Conservation (phyloP, 208 protist genomes). For the Porcisia deanei region DNA sequence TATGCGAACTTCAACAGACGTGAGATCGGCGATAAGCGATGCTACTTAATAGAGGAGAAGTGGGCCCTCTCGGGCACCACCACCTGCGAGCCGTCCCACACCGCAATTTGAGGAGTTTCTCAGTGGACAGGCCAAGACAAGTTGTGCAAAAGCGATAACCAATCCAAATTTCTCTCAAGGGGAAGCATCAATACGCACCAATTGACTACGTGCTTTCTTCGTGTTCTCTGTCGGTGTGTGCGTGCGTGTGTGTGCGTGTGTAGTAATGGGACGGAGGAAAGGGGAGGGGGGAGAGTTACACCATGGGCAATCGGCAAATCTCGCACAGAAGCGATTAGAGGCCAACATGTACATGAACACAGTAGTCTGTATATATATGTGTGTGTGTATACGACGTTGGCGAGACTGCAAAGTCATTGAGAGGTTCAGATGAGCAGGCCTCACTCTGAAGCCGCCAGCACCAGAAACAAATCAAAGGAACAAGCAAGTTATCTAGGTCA, state of each 20-base stretch:
- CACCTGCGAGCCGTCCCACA: background rate
- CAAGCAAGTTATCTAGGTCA: no score
- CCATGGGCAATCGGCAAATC: background rate
- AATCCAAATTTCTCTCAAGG: background rate
- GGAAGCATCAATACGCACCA: no score
- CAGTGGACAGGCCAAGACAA: background rate
- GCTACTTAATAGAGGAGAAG: background rate
- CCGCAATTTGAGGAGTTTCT: background rate
- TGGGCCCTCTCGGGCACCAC: background rate
- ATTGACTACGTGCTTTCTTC: no score
- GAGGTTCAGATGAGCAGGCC: no score
- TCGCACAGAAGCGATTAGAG: no score
- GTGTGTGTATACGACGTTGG: background rate
- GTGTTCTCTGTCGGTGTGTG: no score
- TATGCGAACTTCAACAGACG: background rate
- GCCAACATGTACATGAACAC: no score
- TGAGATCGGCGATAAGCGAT: background rate
- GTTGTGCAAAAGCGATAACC: background rate
- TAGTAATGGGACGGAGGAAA: background rate
- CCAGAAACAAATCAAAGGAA: no score
- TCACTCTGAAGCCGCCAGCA: no score
- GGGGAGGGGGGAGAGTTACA: background rate
- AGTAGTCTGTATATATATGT: background rate
- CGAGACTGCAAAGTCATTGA: no score
- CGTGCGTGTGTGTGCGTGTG: no score